phyloP scores from a whole-genome alignment of 768 basidiomycete species.

The Stropharia rugosoannulata region DNA sequence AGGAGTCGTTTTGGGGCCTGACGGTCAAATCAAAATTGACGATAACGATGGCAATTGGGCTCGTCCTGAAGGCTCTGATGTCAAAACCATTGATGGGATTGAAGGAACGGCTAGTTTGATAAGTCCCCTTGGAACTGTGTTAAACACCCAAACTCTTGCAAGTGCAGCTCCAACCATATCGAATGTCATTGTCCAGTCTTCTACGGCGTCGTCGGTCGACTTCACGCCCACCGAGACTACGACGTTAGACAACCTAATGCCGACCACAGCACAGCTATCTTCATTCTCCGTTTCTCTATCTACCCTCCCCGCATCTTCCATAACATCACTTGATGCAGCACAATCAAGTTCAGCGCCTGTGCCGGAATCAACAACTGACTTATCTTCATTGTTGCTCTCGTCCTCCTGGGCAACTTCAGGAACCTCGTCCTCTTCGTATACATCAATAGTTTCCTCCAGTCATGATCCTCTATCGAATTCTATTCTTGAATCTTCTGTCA shows the following conservation, averaged over 20 bases:
- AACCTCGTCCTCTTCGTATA: no score
- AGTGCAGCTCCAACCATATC: neutral
- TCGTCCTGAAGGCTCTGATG: constrained; percentile 1
- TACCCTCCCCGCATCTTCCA: neutral
- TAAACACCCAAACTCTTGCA: neutral
- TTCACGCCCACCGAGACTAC: neutral
- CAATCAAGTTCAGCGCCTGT: no score
- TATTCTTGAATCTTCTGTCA: no score
- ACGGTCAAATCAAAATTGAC: constrained; percentile 1
- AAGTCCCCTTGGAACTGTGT: neutral
- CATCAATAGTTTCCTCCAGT: no score
- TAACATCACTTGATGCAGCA: no score
- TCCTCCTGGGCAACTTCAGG: no score
- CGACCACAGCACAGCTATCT: neutral
- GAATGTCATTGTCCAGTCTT: neutral
- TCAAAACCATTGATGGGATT: neutral
- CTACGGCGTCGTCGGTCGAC: neutral
- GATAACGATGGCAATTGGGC: neutral
- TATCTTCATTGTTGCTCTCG: no score
- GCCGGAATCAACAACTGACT: no score
- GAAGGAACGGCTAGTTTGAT: neutral
- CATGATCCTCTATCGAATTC: no score
- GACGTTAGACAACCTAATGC: neutral
- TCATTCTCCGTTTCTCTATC: neutral
- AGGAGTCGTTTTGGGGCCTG: neutral